Evolutionary conservation across 1,139 yeast species (phyloP).

Genomic region (Yueomyces sp.): DNA sequence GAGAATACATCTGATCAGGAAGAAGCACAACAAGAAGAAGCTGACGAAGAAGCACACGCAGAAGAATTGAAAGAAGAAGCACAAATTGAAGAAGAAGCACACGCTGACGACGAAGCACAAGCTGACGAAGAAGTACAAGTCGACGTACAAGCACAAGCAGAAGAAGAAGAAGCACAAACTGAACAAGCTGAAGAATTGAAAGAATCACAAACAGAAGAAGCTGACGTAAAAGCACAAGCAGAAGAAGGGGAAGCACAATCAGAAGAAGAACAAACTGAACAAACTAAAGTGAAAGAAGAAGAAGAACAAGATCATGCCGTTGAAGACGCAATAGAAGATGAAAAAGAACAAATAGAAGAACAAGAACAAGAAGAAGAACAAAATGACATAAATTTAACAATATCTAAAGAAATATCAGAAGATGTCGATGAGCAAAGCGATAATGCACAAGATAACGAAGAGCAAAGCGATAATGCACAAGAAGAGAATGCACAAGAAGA

Average conservation of each 20-base stretch:
- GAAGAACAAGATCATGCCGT: not conserved
- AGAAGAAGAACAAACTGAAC: constrained; percentile 2
- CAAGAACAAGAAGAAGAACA: not conserved
- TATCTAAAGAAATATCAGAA: not conserved
- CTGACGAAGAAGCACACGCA: constrained; percentile 3
- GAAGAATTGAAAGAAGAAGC: not conserved
- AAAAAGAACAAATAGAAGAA: constrained; percentile 1
- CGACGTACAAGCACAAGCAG: not conserved
- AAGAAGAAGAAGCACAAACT: not conserved
- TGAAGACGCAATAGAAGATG: constrained; percentile 2
- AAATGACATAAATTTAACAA: not conserved
- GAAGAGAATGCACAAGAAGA: not conserved
- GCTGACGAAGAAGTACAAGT: not conserved
- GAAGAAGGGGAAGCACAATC: constrained; percentile 1
- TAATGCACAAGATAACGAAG: not conserved
- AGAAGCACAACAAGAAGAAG: constrained; percentile 3
- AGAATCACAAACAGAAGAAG: constrained; percentile 2
- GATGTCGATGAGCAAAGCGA: not conserved
- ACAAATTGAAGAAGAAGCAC: not conserved
- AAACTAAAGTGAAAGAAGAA: constrained; percentile 2
- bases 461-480: not conserved
- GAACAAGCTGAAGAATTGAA: not conserved
- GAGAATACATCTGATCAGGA: constrained; percentile 2
- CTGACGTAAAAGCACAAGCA: constrained; percentile 2
- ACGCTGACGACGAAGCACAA: not conserved